These are phyloP conservation scores for Aureobasidium leucospermi DNA, from an alignment of 2,329 filamentous ascomycete genomes.

Conservation along the genomic window DNA sequence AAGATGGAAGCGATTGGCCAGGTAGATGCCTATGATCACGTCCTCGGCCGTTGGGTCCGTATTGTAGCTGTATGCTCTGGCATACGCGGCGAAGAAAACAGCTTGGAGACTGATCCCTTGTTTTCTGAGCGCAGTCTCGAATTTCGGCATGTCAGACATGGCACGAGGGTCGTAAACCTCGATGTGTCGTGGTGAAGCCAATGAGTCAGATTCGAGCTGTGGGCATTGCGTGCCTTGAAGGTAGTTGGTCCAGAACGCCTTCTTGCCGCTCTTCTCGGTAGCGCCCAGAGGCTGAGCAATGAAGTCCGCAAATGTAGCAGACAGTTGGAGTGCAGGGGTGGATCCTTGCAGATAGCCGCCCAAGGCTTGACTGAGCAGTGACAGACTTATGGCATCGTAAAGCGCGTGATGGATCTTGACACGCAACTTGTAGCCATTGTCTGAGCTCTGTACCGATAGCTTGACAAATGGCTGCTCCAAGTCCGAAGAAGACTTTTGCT, in stretches of 20 bases:
- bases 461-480: slow-evolving; percentile 12
- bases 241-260: slow-evolving; percentile 47
- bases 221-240: slow-evolving; percentile 25
- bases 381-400: slow-evolving; percentile 78
- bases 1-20: slow-evolving; percentile 63
- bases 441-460: slow-evolving; percentile 19
- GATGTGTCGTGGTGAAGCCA: slow-evolving; percentile 22
- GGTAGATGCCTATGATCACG: slow-evolving; percentile 69
- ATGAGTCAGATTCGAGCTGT: slow-evolving; percentile 18
- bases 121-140: slow-evolving; percentile 40
- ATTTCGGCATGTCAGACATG: slow-evolving; percentile 31
- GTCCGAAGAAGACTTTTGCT: background rate
- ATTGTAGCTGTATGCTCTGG: slow-evolving; percentile 42
- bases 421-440: slow-evolving; percentile 23
- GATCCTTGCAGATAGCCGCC: slow-evolving; percentile 34
- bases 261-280: slow-evolving; percentile 19
- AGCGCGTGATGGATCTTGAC: slow-evolving; percentile 72
- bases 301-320: slow-evolving; percentile 34
- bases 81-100: slow-evolving; percentile 66
- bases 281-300: slow-evolving; percentile 28
- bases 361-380: slow-evolving; percentile 51
- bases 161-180: slow-evolving; percentile 46
- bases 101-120: slow-evolving; percentile 63
- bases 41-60: slow-evolving; percentile 26
- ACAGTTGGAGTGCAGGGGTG: background rate